Conservation (phyloP, 495 filamentous ascomycete species). For the Stereocaulon alpinum region DNA sequence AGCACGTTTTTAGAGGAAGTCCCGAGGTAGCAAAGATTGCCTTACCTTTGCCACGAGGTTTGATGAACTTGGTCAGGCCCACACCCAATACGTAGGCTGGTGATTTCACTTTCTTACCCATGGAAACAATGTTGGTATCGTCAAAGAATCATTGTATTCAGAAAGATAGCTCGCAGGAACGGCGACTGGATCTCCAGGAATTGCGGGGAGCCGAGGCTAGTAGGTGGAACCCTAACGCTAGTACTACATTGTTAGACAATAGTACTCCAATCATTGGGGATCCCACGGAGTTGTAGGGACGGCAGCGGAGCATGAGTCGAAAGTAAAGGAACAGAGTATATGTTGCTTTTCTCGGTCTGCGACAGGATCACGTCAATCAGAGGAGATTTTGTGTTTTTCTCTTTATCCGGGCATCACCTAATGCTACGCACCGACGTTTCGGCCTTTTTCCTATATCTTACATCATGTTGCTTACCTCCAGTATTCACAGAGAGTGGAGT, state of each 20-base stretch:
- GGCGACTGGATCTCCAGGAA: not conserved
- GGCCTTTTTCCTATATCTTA: not conserved
- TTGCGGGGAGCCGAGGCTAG: slow-evolving; percentile 9
- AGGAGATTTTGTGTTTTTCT: not conserved
- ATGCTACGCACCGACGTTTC: not conserved
- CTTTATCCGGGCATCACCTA: not conserved
- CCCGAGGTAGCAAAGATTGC: not conserved
- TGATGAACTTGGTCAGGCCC: slow-evolving; percentile 98
- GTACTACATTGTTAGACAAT: too few species aligned
- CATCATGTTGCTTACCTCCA: not conserved
- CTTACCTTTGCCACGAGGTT: slow-evolving; percentile 73
- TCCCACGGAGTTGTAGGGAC: not conserved
- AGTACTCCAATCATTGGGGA: too few species aligned
- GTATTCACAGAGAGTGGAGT: not conserved
- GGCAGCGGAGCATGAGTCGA: too few species aligned
- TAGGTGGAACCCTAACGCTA: not conserved
- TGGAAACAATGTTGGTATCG: slow-evolving; percentile 8
- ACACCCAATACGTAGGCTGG: slow-evolving; percentile 88
- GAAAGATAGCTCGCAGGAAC: not conserved
- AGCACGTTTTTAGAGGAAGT: slow-evolving; percentile 25
- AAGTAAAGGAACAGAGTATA: not conserved
- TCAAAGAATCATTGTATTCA: not conserved
- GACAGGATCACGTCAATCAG: not conserved
- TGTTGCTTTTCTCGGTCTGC: not conserved
- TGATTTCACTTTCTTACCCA: slow-evolving; percentile 41